Conservation (phyloP, 1,139 yeast genomes). For the Suhomyces coccinellae region DNA sequence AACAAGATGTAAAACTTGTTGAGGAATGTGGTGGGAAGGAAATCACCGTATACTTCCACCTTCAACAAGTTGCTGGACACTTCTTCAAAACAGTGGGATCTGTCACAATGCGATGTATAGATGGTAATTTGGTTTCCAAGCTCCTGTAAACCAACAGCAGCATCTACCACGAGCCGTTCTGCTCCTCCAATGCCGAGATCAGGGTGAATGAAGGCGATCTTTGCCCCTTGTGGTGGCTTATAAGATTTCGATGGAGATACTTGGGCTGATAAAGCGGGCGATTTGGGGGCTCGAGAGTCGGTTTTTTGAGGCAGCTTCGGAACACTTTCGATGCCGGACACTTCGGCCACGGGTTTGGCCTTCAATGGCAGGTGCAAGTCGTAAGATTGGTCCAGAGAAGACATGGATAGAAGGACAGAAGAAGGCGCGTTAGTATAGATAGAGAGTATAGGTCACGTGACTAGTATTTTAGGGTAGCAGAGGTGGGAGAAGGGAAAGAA, state of each 20-base stretch:
- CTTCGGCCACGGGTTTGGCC: slow-evolving; percentile 6
- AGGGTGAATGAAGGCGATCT: slow-evolving; percentile 87
- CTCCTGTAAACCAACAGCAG: slow-evolving; percentile 82
- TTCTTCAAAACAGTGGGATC: slow-evolving; percentile 86
- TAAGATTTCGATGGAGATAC: background rate
- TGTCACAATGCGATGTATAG: slow-evolving; percentile 89
- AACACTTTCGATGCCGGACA: slow-evolving; percentile 1
- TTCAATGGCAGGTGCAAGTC: slow-evolving; percentile 4
- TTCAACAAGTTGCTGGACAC: slow-evolving; percentile 55
- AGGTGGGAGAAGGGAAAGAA: too few relatives aligned
- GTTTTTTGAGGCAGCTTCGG: background rate
- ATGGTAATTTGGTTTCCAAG: slow-evolving; percentile 60
- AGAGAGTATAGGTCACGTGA: background rate
- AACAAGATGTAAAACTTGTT: slow-evolving; percentile 77
- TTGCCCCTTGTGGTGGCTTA: slow-evolving; percentile 5
- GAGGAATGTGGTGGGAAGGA: slow-evolving; percentile 66
- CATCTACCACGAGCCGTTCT: slow-evolving; percentile 91
- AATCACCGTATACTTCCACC: slow-evolving; percentile 79
- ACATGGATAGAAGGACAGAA: background rate
- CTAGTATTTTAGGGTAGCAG: too few relatives aligned
- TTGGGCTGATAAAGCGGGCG: background rate
- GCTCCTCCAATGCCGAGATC: slow-evolving; percentile 98
- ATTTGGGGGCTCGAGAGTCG: background rate
- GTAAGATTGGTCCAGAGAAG: background rate
- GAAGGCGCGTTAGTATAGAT: background rate